Percentiles rank a stretch among this genome's conserved stretches.
Evolutionary conservation across 148 eudicot species (phyloP).

Genomic region (Hydrangea macrophylla): DNA sequence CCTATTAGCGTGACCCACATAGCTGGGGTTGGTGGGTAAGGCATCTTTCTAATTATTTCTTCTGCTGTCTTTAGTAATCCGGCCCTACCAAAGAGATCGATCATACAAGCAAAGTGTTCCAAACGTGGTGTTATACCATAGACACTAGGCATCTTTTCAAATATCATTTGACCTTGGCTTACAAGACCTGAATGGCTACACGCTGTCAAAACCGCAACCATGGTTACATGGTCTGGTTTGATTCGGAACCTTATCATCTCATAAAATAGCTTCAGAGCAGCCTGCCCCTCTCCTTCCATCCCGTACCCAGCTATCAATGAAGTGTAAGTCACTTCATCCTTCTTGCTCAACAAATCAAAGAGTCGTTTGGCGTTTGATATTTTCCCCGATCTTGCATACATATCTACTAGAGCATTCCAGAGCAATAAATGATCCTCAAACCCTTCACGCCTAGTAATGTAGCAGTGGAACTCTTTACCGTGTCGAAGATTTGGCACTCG

Average conservation of each 20-base stretch:
- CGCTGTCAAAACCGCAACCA: conserved; percentile 75
- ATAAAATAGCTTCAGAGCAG: conserved; percentile 59
- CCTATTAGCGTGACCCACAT: conserved; percentile 85
- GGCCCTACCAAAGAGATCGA: conserved; percentile 79
- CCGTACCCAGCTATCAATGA: conserved; percentile 80
- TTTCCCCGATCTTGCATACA: conserved; percentile 78
- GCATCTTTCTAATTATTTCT: conserved; percentile 54
- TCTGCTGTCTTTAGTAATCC: conserved; percentile 58
- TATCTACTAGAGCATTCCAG: conserved; percentile 68
- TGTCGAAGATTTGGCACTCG: conserved; percentile 65
- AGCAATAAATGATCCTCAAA: conserved; percentile 43
- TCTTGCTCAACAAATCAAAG: conserved; percentile 49
- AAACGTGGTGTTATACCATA: conserved; percentile 55
- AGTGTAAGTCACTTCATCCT: conserved; percentile 69
- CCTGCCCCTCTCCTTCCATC: conserved; percentile 57
- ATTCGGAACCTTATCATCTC: conserved; percentile 55
- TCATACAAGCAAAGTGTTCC: conserved; percentile 87
- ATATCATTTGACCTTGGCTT: conserved; percentile 51
- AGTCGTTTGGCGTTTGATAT: conserved; percentile 44
- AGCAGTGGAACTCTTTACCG: conserved; percentile 77
- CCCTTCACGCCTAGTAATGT: conserved; percentile 48
- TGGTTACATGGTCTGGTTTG: conserved; percentile 65
- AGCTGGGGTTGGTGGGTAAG: conserved; percentile 59
- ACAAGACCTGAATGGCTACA: conserved; percentile 87
- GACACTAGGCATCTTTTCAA: conserved; percentile 46